These are phyloP conservation scores for Fraxinus americana DNA, from an alignment of 257 asterid species.

Conservation along the genomic window DNA sequence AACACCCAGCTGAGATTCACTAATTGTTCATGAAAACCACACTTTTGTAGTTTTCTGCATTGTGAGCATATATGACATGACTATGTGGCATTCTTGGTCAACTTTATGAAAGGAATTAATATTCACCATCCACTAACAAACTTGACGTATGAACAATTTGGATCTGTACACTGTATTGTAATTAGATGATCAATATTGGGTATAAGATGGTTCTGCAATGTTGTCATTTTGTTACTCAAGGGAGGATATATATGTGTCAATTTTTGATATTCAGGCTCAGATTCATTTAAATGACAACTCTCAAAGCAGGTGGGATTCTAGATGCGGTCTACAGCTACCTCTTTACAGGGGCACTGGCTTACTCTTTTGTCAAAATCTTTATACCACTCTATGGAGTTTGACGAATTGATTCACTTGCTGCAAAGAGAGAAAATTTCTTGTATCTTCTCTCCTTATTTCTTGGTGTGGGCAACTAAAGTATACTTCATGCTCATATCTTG, in stretches of 20 bases:
- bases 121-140: not conserved
- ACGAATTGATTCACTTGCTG: slow-evolving; percentile 22
- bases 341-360: slow-evolving; percentile 85
- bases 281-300: slow-evolving; percentile 5
- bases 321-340: slow-evolving; percentile 93
- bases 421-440: not conserved
- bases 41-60: not conserved
- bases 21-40: not conserved
- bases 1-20: not conserved
- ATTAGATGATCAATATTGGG: not conserved
- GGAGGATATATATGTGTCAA: not conserved
- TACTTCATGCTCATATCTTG: slow-evolving; percentile 12
- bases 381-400: slow-evolving; percentile 79
- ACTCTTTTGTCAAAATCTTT: slow-evolving; percentile 78
- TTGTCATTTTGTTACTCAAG: not conserved
- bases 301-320: slow-evolving; percentile 78
- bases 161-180: not conserved
- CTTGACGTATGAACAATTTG: not conserved
- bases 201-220: not conserved
- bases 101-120: not conserved
- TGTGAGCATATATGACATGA: not conserved
- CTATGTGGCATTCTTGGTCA: not conserved
- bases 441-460: slow-evolving; percentile 2
- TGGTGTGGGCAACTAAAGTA: not conserved
- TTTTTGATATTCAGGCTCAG: not conserved